Base-by-base conservation (phyloP, 176 grass and related monocot genomes). In the Bothriochloa decipiens region DNA sequence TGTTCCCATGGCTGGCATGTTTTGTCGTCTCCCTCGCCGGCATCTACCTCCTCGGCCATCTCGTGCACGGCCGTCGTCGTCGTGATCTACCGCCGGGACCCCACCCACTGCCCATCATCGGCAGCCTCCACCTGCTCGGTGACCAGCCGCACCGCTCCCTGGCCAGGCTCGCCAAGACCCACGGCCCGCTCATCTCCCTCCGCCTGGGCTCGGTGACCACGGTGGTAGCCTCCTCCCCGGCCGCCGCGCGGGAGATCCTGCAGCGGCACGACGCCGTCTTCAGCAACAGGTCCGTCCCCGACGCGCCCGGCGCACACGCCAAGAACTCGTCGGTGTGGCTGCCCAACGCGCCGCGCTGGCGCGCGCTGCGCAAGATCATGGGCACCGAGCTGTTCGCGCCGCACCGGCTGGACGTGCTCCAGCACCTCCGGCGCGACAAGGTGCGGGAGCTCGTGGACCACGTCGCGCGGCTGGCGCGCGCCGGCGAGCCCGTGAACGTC, bases 141-240 rank as follows among this genome's bases (percentile, higher is more conserved):
- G 1, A 33, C 37, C 62, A 82, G 64, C 81, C 78, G 8, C 83
- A 84, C 81, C 70, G 83, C 76, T 80, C 83, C 15, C 50, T 81
- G 1, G 73, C 76, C 5, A 55, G 61, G 3, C 73, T 81, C 22
- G 63, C 67, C 28, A 46, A 8, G 47, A 22, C 6, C 12, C 20
- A 74, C 32, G 81, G 81, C 79, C 47, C 80, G 73, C 80, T 74
- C 61, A 69, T 79, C 28, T 80, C 55, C 18, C 52, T 76, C 79
- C 83, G 79, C 55, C 25, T 86, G 33, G 88, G 88, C 27, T 3
- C 37, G 8, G 74, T 83, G 17, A 83, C 39, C 79, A 86, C 84
- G 5, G 72, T 90, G 18, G 72, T 90, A 10, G 72, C 22, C 72
- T 55, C 72, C 12, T 84, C 82, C 43, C 82, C 47, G 22, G 71